A percentile compares a stretch with the other conserved stretches of the same genome.
Evolutionary conservation across 768 basidiomycete species (phyloP).

Genomic region (Lactifluus volemus): DNA sequence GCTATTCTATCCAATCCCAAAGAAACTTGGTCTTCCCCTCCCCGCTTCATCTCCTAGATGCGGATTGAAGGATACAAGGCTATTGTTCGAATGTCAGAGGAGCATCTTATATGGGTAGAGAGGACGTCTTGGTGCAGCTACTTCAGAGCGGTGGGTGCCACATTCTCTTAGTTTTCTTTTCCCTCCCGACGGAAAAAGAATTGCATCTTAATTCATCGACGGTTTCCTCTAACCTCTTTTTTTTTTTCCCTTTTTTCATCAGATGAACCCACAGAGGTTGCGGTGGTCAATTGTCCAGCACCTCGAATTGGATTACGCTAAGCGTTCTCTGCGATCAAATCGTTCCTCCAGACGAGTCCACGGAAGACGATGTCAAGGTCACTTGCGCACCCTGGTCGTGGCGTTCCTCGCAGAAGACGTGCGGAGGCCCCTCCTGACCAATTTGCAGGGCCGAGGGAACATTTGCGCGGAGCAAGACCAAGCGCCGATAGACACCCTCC

Average conservation of each 20-base stretch:
- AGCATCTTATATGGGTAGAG: too few species aligned
- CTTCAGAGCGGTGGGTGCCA: too few species aligned
- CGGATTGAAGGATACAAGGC: too few species aligned
- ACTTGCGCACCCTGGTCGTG: too few species aligned
- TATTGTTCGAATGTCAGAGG: too few species aligned
- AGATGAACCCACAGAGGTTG: slow-evolving; percentile 63
- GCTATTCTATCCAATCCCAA: neutral
- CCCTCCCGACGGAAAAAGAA: neutral
- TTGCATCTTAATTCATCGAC: too few species aligned
- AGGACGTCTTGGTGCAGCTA: too few species aligned
- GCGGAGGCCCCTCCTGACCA: slow-evolving; percentile 36
- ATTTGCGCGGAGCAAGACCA: slow-evolving; percentile 40
- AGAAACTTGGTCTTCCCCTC: neutral
- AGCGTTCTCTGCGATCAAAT: slow-evolving; percentile 66
- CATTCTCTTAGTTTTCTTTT: too few species aligned
- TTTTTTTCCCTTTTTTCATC: neutral
- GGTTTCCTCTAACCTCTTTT: too few species aligned
- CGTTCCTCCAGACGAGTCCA: slow-evolving; percentile 38
- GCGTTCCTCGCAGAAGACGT: slow-evolving; percentile 50
- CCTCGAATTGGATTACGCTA: slow-evolving; percentile 47
- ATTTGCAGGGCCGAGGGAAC: slow-evolving; percentile 34
- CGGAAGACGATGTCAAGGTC: slow-evolving; percentile 51
- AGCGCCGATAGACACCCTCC: slow-evolving; percentile 38
- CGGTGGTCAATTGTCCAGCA: slow-evolving; percentile 55
- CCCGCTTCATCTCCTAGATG: too few species aligned